Percentiles rank a stretch among this genome's conserved stretches.
phyloP scores from a whole-genome alignment of 352 stramenopile genomes.

The Pythium oligandrum region DNA sequence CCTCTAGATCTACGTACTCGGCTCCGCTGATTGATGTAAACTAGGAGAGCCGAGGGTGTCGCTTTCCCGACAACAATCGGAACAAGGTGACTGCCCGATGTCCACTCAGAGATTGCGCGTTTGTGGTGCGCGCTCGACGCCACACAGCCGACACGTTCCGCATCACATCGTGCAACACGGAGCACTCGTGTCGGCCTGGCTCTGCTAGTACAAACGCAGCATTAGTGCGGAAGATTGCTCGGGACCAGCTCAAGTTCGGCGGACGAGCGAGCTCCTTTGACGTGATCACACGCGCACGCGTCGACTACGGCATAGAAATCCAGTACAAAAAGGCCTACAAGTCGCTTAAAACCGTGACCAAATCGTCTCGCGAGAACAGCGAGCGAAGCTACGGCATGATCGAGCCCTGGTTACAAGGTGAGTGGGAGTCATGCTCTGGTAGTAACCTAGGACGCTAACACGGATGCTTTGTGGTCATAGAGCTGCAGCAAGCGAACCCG shows the following conservation, averaged over 20 bases:
- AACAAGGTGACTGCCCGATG: slow-evolving; percentile 2
- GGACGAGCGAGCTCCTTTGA: background rate
- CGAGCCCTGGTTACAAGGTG: slow-evolving; percentile 8
- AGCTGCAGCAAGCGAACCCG: background rate
- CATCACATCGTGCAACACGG: slow-evolving; percentile 1
- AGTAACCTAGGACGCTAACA: no score
- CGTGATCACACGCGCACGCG: slow-evolving; percentile 2
- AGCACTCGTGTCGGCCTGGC: slow-evolving; percentile 1
- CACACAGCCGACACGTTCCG: background rate
- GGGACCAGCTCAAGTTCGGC: background rate
- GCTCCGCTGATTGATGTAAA: no score
- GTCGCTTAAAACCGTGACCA: background rate
- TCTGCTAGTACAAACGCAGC: background rate
- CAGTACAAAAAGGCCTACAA: slow-evolving; percentile 5
- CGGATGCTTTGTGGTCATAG: no score
- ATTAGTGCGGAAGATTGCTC: background rate
- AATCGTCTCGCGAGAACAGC: background rate
- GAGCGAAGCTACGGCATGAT: slow-evolving; percentile 7
- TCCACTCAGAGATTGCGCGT: background rate
- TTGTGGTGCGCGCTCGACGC: background rate
- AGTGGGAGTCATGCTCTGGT: no score
- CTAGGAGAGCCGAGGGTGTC: slow-evolving; percentile 1
- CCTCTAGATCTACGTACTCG: no score
- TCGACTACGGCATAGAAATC: slow-evolving; percentile 6
- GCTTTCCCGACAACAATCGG: slow-evolving; percentile 3